Conservation (phyloP, 495 filamentous ascomycete genomes). For the Astrothelium macrocarpum region DNA sequence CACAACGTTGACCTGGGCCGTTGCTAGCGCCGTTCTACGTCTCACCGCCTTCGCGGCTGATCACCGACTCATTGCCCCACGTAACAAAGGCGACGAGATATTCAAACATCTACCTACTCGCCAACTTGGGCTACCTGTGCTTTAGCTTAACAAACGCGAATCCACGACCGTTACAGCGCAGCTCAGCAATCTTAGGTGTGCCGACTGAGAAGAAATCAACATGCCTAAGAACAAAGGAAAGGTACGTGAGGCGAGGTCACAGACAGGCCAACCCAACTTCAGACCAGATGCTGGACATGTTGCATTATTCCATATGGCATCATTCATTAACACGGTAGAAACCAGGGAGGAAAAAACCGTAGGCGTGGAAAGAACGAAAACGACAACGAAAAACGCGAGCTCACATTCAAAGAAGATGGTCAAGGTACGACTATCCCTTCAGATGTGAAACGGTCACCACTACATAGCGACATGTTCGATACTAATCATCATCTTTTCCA, state of each 20-base stretch:
- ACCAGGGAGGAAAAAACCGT: constrained; percentile 94
- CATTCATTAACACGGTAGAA: constrained; percentile 10
- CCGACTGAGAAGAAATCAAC: constrained; percentile 27
- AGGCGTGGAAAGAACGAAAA: constrained; percentile 99
- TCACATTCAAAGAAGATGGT: constrained; percentile 97
- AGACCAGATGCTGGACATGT: neutral
- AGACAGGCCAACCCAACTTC: constrained; percentile 9
- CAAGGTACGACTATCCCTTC: constrained; percentile 49
- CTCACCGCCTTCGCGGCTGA: neutral
- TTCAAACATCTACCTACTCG: neutral
- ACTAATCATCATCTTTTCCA: constrained; percentile 25
- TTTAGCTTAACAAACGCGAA: too few species aligned
- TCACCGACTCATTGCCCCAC: constrained; percentile 1
- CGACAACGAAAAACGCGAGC: constrained; percentile 98
- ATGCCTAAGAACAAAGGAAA: constrained; percentile 99
- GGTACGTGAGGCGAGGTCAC: constrained; percentile 47
- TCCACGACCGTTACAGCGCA: too few species aligned
- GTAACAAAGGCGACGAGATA: neutral
- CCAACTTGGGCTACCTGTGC: too few species aligned
- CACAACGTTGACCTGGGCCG: too few species aligned
- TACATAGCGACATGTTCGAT: neutral
- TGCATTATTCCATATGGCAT: neutral
- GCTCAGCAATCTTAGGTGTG: neutral
- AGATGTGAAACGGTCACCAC: neutral
- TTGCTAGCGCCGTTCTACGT: too few species aligned